Percentiles rank a stretch among this genome's conserved stretches.
Evolutionary conservation across 805 yeast genomes (phyloP).

Genomic region (Candida andamanensis): DNA sequence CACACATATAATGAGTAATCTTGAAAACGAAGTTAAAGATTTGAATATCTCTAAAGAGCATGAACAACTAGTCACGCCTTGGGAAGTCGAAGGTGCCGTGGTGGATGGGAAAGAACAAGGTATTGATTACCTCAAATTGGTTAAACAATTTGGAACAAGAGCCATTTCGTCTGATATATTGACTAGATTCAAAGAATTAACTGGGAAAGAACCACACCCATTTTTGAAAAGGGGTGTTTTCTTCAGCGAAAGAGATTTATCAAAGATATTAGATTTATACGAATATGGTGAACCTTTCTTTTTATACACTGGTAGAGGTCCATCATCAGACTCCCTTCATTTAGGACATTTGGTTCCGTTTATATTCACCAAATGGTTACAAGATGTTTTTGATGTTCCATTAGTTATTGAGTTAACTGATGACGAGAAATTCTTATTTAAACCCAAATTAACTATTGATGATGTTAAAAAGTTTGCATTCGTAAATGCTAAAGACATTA

Average conservation of each 20-base stretch:
- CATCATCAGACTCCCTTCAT: constrained; percentile 91
- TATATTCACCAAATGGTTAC: constrained; percentile 94
- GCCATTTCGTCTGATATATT: constrained; percentile 66
- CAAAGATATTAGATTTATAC: constrained; percentile 74
- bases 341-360: constrained; percentile 97
- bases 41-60: too few relatives aligned
- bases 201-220: constrained; percentile 90
- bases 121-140: constrained; percentile 87
- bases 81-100: constrained; percentile 99
- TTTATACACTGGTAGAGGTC: constrained; percentile 96
- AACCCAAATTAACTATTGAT: constrained; percentile 80
- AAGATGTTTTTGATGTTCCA: constrained; percentile 95
- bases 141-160: constrained; percentile 82
- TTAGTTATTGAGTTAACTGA: constrained; percentile 91
- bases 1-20: too few relatives aligned
- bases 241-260: constrained; percentile 84
- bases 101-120: constrained; percentile 90
- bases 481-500: constrained; percentile 88
- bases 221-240: constrained; percentile 86
- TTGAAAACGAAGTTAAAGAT: constrained; percentile 8
- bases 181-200: constrained; percentile 67
- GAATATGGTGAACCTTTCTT: constrained; percentile 95
- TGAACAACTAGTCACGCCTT: constrained; percentile 67
- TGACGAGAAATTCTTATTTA: constrained; percentile 94
- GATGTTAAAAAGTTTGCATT: constrained; percentile 78